Percentiles rank a stretch among this genome's conserved stretches.
Evolutionary conservation across 129 eudicot species (phyloP).

Genomic region (Gnaphalium uliginosum): DNA sequence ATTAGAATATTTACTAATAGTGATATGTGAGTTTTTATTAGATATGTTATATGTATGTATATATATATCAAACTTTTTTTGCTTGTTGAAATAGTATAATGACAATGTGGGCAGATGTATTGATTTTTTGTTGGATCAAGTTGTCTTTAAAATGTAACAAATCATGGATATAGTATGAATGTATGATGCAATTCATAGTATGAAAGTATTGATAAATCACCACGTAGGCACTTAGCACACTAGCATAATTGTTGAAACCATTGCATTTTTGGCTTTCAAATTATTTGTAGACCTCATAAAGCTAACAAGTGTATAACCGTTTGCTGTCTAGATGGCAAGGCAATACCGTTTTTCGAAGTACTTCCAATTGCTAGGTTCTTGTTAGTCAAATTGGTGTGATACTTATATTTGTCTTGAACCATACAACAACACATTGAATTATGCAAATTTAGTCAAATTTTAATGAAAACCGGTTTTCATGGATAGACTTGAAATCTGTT

Average conservation of each 20-base stretch:
- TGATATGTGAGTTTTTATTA: background rate
- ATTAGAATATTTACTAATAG: background rate
- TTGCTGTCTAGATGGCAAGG: background rate
- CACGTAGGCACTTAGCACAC: background rate
- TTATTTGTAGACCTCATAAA: background rate
- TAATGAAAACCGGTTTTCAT: too few relatives aligned
- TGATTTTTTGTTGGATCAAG: background rate
- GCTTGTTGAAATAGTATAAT: background rate
- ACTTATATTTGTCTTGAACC: background rate
- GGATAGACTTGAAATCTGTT: background rate
- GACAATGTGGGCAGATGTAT: slow-evolving; percentile 9
- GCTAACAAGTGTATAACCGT: background rate
- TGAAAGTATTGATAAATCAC: background rate
- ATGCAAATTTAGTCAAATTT: too few relatives aligned
- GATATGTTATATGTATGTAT: background rate
- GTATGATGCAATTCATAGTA: background rate
- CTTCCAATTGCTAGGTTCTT: background rate
- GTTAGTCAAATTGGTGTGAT: background rate
- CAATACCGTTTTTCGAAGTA: background rate
- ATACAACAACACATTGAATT: too few relatives aligned
- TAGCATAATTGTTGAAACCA: background rate
- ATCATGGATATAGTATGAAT: background rate
- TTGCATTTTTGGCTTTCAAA: background rate
- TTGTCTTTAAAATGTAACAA: background rate
- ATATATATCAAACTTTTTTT: background rate